Evolutionary conservation across 2,329 filamentous ascomycete species (phyloP), one percentile per base, ranked within the genome.

Genomic region (Penicillium sp.): DNA sequence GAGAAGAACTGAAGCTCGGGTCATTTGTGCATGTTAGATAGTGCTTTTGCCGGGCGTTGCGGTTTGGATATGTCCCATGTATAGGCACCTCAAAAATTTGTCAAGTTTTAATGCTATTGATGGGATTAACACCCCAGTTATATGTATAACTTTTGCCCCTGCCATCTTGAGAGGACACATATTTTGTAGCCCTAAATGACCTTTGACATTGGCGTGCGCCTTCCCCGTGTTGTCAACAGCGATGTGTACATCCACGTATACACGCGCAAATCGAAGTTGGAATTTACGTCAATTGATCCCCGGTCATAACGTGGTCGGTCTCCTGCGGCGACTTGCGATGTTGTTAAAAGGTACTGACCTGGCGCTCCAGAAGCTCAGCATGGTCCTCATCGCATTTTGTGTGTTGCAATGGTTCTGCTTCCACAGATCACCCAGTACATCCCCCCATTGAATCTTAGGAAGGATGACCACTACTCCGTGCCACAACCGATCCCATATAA

Each of bases 21-120:
- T 48, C 35, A 51, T 28, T 55, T 43, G 40, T 49, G 49, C 49
- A 51, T 51, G 39, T 51, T 51, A 48, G 40, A 51, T 51, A 56
- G 48, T 57, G 37, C 41, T 57, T 51, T 50, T 49, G 47, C 48
- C 48, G 49, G 54, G 56, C 53, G 54, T 61, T 54, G 51, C 43
- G 55, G 61, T 53, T 55, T 49, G 52, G 54, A 62, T 53, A 61
- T 49, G 52, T 59, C 58, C 52, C 57, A 45, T 59, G 59, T 61
- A 59, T 58, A 61, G 57, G 59, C 57, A 52, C 55, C 55, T 49
- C 47, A 59, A 61, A 60, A 59, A 54, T 57, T 59, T 55, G 58
- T 55, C 32, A 51, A 47, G 45, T 45, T 51, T 51, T 51, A 51
- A 51, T 51, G 48, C 48, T 42, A 50, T 42, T 40, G 32, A 38